Conservation (phyloP, 2,329 filamentous ascomycete species). For the Penicillium sp. region DNA sequence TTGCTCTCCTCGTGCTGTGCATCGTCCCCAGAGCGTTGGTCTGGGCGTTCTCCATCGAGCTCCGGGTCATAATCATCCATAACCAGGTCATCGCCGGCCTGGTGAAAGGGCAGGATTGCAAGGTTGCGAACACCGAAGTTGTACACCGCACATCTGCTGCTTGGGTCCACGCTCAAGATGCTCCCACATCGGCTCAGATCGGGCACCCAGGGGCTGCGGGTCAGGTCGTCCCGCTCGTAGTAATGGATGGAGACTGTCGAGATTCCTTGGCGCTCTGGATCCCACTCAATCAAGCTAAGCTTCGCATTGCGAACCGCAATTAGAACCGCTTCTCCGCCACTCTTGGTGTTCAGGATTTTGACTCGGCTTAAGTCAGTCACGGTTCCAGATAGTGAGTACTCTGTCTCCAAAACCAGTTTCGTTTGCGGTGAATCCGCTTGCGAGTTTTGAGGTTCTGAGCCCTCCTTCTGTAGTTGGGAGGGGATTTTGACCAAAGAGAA, state of each 20-base stretch:
- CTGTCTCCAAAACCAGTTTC: constrained; percentile 78
- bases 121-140: constrained; percentile 87
- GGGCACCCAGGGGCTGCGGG: constrained; percentile 75
- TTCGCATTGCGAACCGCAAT: constrained; percentile 87
- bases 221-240: constrained; percentile 90
- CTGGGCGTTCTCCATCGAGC: constrained; percentile 63
- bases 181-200: constrained; percentile 72
- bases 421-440: constrained; percentile 62
- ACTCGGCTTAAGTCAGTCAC: constrained; percentile 78
- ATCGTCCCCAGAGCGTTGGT: constrained; percentile 34
- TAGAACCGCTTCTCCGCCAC: constrained; percentile 77
- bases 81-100: constrained; percentile 78
- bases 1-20: constrained; percentile 29
- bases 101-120: constrained; percentile 89
- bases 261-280: constrained; percentile 71
- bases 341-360: constrained; percentile 67
- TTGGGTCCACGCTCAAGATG: constrained; percentile 81
- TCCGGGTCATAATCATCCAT: constrained; percentile 90
- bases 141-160: constrained; percentile 87
- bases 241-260: constrained; percentile 94
- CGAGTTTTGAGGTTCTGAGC: constrained; percentile 49
- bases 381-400: constrained; percentile 79
- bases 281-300: constrained; percentile 90
- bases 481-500: constrained; percentile 67
- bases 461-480: constrained; percentile 43